A percentile compares a stretch with the other conserved stretches of the same genome.
Conservation (phyloP, 345 rosid species). For the Salix purpurea region DNA sequence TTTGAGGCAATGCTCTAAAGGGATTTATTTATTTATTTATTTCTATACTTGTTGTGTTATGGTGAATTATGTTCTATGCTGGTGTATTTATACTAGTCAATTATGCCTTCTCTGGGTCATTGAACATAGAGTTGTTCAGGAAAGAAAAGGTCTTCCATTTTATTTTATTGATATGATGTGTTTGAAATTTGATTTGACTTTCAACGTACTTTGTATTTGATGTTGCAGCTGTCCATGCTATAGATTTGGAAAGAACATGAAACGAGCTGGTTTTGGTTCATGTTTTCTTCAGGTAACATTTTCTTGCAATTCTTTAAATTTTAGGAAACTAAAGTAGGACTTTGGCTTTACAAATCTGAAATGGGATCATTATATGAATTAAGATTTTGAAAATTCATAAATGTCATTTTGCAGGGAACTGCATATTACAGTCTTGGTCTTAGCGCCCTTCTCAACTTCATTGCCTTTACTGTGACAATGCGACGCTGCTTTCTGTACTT, state of each 20-base stretch:
- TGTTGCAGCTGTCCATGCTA: slow-evolving; percentile 86
- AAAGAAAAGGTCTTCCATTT: too few species aligned
- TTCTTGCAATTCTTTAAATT: background rate
- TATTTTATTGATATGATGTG: too few species aligned
- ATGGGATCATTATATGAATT: too few species aligned
- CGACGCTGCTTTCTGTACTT: slow-evolving; percentile 61
- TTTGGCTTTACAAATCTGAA: too few species aligned
- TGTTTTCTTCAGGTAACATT: slow-evolving; percentile 68
- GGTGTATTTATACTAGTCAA: background rate
- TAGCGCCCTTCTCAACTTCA: slow-evolving; percentile 38
- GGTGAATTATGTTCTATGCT: too few species aligned
- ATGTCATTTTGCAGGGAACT: slow-evolving; percentile 47
- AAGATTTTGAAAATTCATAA: too few species aligned
- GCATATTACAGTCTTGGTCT: slow-evolving; percentile 52
- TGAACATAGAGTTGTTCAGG: too few species aligned
- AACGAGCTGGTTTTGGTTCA: slow-evolving; percentile 71
- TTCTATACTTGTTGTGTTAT: too few species aligned
- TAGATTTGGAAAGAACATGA: slow-evolving; percentile 90
- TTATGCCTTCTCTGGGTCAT: too few species aligned
- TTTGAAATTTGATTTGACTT: too few species aligned
- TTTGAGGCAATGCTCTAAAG: background rate
- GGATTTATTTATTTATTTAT: too few species aligned
- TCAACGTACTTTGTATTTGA: background rate
- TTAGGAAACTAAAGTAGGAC: too few species aligned
- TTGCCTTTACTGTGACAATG: slow-evolving; percentile 57